phyloP scores from a whole-genome alignment of 2,329 filamentous ascomycete genomes.

The Xylariaceae sp. region DNA sequence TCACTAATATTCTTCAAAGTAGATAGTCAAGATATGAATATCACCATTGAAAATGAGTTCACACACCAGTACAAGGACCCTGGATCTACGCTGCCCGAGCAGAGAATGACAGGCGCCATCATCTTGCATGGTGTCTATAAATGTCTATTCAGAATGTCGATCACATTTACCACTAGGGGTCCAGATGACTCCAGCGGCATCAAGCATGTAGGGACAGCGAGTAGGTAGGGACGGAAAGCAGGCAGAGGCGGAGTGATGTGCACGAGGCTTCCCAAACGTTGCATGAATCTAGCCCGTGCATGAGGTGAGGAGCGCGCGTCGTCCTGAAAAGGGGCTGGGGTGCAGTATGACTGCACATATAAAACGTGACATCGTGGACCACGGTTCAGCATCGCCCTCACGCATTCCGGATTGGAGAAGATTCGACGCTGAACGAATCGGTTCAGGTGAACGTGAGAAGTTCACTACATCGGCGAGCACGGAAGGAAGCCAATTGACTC shows the following conservation, averaged over 20 bases:
- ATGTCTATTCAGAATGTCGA: not conserved
- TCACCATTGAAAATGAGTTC: not conserved
- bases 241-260: no score
- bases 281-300: no score
- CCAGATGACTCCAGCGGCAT: not conserved
- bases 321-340: not conserved
- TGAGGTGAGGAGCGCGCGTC: not conserved
- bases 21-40: not conserved
- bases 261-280: no score
- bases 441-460: no score
- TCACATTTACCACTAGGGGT: not conserved
- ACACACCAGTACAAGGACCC: not conserved
- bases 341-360: not conserved
- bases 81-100: not conserved
- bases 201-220: not conserved
- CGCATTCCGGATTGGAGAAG: no score
- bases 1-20: not conserved
- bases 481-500: no score
- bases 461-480: no score
- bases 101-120: not conserved
- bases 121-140: not conserved
- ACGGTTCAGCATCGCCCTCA: not conserved
- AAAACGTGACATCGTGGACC: no score
- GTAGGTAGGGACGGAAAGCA: not conserved
- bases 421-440: no score